Evolutionary conservation across 1,284 basidiomycete genomes (phyloP).

Genomic region (Sphagnurus paluster): DNA sequence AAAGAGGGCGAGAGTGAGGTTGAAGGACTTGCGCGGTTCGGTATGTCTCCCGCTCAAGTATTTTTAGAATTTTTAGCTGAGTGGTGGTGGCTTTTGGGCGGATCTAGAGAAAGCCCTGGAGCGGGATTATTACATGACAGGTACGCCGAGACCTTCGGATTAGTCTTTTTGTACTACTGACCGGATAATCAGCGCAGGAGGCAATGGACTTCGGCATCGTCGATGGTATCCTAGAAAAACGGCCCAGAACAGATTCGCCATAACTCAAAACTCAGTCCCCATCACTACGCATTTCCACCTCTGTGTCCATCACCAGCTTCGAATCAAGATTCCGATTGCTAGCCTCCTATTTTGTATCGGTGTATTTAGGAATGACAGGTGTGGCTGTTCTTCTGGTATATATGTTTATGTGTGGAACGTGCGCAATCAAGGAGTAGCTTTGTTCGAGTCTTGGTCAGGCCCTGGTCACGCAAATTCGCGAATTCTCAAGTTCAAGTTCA

Average conservation of each 20-base stretch:
- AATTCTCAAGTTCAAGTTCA: too few species aligned
- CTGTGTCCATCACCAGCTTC: too few species aligned
- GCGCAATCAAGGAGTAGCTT: too few species aligned
- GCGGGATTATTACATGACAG: constrained; percentile 93
- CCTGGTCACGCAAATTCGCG: too few species aligned
- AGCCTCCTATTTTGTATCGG: constrained; percentile 2
- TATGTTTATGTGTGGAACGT: too few species aligned
- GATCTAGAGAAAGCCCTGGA: constrained; percentile 80
- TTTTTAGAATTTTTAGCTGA: not conserved
- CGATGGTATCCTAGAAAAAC: constrained; percentile 82
- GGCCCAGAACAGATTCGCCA: constrained; percentile 39
- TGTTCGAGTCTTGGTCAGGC: too few species aligned
- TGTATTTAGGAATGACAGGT: constrained; percentile 4
- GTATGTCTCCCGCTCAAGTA: constrained; percentile 43
- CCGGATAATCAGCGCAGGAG: constrained; percentile 63
- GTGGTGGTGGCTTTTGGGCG: too few species aligned
- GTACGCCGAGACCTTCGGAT: constrained; percentile 38
- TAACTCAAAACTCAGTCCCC: constrained; percentile 15
- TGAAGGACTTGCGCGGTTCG: constrained; percentile 73
- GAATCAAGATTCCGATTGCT: too few species aligned
- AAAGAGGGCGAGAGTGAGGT: constrained; percentile 63
- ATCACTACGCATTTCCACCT: too few species aligned
- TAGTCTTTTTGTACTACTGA: constrained; percentile 17
- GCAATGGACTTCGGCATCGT: constrained; percentile 89
- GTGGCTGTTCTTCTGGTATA: constrained; percentile 11